Conservation (phyloP, 2,329 filamentous ascomycete genomes). For the Ascochyta fabae region DNA sequence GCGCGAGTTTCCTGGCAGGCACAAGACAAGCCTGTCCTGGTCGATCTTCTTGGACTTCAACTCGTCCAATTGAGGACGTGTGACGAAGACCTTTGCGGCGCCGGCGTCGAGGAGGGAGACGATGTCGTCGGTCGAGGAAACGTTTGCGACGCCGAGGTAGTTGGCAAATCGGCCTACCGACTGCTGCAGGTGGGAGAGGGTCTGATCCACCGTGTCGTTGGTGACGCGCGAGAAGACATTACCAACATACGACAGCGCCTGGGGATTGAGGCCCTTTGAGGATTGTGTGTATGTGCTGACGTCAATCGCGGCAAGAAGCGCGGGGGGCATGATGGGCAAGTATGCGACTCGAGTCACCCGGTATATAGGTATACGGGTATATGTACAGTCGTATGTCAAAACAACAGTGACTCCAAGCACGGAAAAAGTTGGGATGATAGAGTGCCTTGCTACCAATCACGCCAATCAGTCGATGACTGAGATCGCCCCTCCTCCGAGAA, state of each 20-base stretch:
- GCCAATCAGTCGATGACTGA: constrained; percentile 12
- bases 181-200: constrained; percentile 61
- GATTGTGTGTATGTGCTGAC: constrained; percentile 52
- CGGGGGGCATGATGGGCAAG: constrained; percentile 49
- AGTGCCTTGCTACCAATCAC: constrained; percentile 10
- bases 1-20: constrained; percentile 54
- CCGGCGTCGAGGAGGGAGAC: constrained; percentile 83
- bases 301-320: constrained; percentile 59
- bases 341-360: constrained; percentile 4
- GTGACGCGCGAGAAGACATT: constrained; percentile 63
- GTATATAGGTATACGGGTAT: neutral
- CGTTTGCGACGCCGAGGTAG: constrained; percentile 76
- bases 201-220: constrained; percentile 54
- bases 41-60: constrained; percentile 61
- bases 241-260: constrained; percentile 64
- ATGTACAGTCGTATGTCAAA: neutral
- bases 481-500: constrained; percentile 7
- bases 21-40: constrained; percentile 64
- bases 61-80: constrained; percentile 68
- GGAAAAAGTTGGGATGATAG: constrained; percentile 16
- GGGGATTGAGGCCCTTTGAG: constrained; percentile 58
- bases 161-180: constrained; percentile 65
- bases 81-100: constrained; percentile 83
- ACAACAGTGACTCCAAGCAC: constrained; percentile 17
- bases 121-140: constrained; percentile 75